Percentiles rank a stretch among this genome's conserved stretches.
Conservation (phyloP, 768 basidiomycete genomes). For the Pulveroboletus frians region DNA sequence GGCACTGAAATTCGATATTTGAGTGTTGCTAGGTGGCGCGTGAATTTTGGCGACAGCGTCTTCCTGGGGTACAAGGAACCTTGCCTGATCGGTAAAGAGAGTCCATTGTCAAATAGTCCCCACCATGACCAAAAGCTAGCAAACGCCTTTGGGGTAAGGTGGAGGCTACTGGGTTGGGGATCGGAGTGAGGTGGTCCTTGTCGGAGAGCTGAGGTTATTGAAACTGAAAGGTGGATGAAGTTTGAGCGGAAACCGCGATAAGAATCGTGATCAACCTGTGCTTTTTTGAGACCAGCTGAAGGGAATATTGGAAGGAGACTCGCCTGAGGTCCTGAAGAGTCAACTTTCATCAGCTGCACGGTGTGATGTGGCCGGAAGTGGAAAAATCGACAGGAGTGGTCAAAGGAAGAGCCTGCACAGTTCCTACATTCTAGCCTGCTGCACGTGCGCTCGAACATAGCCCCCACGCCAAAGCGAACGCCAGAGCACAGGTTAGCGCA, state of each 20-base stretch:
- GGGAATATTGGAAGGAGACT: conserved; percentile 7
- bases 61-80: conserved; percentile 75
- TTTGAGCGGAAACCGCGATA: conserved; percentile 88
- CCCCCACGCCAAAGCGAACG: conserved; percentile 81
- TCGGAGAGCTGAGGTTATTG: conserved; percentile 63
- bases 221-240: conserved; percentile 88
- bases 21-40: conserved; percentile 82
- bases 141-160: conserved; percentile 81
- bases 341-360: conserved; percentile 55
- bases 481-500: conserved; percentile 83
- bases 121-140: conserved; percentile 94
- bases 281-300: background rate
- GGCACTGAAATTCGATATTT: conserved; percentile 81
- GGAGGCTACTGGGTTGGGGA: conserved; percentile 58
- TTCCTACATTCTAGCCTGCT: conserved; percentile 51
- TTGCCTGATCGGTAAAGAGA: conserved; percentile 83
- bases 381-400: conserved; percentile 77
- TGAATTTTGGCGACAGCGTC: conserved; percentile 77
- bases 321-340: conserved; percentile 44
- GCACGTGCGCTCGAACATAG: conserved; percentile 79
- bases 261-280: conserved; percentile 57
- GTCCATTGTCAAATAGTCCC: conserved; percentile 69
- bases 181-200: conserved; percentile 17
- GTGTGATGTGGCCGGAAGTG: conserved; percentile 77
- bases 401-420: conserved; percentile 59